phyloP scores from a whole-genome alignment of 164 flowering plant genomes.

The Chloranthus sessilifolius region DNA sequence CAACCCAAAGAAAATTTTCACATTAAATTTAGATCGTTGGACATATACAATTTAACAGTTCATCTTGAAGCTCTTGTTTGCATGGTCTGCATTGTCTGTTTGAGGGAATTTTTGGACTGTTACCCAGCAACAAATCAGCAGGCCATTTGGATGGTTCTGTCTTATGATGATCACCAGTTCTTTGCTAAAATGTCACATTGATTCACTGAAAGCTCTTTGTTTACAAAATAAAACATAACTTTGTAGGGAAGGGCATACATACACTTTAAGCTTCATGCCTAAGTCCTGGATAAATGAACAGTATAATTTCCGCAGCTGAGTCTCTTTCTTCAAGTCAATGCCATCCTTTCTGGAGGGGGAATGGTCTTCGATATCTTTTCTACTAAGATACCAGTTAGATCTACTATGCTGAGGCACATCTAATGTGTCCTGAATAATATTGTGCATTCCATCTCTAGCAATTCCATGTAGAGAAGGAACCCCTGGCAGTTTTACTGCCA shows the following conservation, averaged over 20 bases:
- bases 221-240: no score
- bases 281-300: constrained; percentile 55
- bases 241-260: constrained; percentile 18
- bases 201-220: no score
- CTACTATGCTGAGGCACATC: constrained; percentile 19
- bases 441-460: constrained; percentile 7
- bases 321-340: constrained; percentile 36
- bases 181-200: no score
- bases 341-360: constrained; percentile 77
- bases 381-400: constrained; percentile 46
- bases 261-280: constrained; percentile 64
- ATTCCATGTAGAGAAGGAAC: constrained; percentile 15
- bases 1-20: no score
- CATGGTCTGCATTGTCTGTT: no score
- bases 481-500: constrained; percentile 21
- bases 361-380: constrained; percentile 43
- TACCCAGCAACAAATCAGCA: no score
- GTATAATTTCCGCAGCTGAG: constrained; percentile 40
- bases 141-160: no score
- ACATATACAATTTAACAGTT: no score
- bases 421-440: constrained; percentile 1
- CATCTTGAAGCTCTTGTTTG: no score
- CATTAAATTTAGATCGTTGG: no score
- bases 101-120: no score
- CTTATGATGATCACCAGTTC: no score